A percentile compares a stretch with the other conserved stretches of the same genome.
phyloP scores from a whole-genome alignment of 352 stramenopile species.

The Pythium grandisporangium region DNA sequence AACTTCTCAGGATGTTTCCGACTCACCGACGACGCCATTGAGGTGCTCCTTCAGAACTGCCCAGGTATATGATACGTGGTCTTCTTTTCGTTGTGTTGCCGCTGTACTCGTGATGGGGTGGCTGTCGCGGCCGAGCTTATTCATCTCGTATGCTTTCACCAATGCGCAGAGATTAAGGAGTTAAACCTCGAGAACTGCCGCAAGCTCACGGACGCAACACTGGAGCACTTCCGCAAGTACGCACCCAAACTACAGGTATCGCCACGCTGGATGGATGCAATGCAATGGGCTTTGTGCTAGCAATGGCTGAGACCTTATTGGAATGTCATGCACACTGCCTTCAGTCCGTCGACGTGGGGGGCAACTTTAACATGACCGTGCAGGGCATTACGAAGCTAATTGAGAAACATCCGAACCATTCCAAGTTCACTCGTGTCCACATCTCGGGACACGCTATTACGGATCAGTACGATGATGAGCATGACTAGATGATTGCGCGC shows the following conservation, averaged over 20 bases:
- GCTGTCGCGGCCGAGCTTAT: background rate
- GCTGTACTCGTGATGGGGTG: background rate
- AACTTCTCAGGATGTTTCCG: slow-evolving; percentile 86
- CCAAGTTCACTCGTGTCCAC: slow-evolving; percentile 82
- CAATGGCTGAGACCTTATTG: background rate
- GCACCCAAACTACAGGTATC: slow-evolving; percentile 73
- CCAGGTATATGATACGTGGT: slow-evolving; percentile 23
- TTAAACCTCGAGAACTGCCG: slow-evolving; percentile 87
- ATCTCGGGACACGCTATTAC: slow-evolving; percentile 77
- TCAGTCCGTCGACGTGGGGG: slow-evolving; percentile 77
- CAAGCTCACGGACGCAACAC: slow-evolving; percentile 73
- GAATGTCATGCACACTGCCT: too few relatives aligned
- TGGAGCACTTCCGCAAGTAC: slow-evolving; percentile 71
- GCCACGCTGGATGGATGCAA: background rate
- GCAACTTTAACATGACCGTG: slow-evolving; percentile 89
- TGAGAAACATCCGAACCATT: slow-evolving; percentile 85
- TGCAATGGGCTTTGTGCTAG: too few relatives aligned
- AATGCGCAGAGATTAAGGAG: slow-evolving; percentile 83
- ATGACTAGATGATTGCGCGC: background rate
- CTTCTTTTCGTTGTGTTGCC: background rate
- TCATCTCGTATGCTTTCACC: background rate
- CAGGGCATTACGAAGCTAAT: slow-evolving; percentile 80
- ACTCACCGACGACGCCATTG: slow-evolving; percentile 80
- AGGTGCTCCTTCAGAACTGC: slow-evolving; percentile 72
- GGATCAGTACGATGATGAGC: slow-evolving; percentile 51